These are phyloP conservation scores for Cryptosporidium meleagridis DNA, from an alignment of 169 alveolate species.

Conservation along the genomic window DNA sequence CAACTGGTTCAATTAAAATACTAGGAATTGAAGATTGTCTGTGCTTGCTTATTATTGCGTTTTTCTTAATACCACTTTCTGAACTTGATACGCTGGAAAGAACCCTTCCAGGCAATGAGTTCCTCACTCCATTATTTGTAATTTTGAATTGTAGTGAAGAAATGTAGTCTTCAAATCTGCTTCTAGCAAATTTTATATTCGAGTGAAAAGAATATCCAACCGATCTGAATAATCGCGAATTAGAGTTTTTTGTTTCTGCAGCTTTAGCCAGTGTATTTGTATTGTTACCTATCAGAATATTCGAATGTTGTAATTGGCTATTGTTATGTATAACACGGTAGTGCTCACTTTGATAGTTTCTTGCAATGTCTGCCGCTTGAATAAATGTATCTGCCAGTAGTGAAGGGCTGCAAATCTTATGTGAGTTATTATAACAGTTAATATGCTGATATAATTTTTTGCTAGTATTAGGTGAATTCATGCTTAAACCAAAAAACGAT, in stretches of 20 bases:
- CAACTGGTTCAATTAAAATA: neutral
- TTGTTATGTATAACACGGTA: neutral
- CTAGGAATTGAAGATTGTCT: neutral
- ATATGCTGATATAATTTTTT: neutral
- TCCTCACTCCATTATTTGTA: conserved; percentile 5
- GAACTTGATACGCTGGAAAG: neutral
- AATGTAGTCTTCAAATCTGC: conserved; percentile 25
- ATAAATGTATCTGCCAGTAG: conserved; percentile 31
- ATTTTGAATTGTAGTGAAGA: conserved; percentile 30
- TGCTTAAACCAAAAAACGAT: conserved; percentile 59
- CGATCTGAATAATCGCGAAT: neutral
- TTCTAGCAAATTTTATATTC: conserved; percentile 27
- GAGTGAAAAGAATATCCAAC: conserved; percentile 30
- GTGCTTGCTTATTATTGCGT: neutral
- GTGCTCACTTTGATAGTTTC: conserved; percentile 4
- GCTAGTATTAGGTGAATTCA: conserved; percentile 24
- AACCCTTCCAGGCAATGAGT: conserved; percentile 23
- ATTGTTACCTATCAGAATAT: neutral
- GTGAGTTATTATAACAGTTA: neutral
- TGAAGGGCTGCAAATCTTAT: conserved; percentile 10
- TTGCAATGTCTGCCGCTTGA: conserved; percentile 45
- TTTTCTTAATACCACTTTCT: neutral
- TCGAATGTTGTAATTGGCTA: neutral
- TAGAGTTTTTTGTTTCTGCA: neutral
- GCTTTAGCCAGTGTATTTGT: neutral